phyloP scores from a whole-genome alignment of 306 rosid species.

The Pyrus bretschneideri region DNA sequence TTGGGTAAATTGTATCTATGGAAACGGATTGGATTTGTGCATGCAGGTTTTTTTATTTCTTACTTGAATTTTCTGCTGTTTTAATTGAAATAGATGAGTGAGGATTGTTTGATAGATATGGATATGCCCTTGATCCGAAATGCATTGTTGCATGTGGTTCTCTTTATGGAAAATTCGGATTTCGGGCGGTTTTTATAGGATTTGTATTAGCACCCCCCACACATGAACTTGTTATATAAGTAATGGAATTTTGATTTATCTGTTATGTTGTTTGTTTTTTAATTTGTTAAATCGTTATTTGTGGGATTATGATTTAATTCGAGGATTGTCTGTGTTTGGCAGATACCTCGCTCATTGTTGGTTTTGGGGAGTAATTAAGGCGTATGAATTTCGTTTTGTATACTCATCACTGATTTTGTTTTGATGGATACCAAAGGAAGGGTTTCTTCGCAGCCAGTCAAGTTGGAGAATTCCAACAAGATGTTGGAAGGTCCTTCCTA shows the following conservation, averaged over 20 bases:
- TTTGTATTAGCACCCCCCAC: neutral
- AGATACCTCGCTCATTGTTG: neutral
- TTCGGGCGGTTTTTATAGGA: neutral
- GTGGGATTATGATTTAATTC: slow-evolving; percentile 12
- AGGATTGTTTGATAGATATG: neutral
- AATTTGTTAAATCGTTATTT: neutral
- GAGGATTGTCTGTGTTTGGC: slow-evolving; percentile 1
- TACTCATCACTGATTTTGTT: slow-evolving; percentile 19
- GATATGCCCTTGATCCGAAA: slow-evolving; percentile 14
- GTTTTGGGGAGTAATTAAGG: slow-evolving; percentile 7
- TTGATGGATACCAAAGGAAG: slow-evolving; percentile 15
- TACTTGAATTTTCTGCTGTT: slow-evolving; percentile 5
- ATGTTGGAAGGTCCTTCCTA: slow-evolving; percentile 61
- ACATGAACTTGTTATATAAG: neutral
- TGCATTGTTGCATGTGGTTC: slow-evolving; percentile 26
- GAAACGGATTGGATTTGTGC: slow-evolving; percentile 5
- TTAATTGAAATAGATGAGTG: slow-evolving; percentile 7
- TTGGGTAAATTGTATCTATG: slow-evolving; percentile 4
- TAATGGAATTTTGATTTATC: neutral
- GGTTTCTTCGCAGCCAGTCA: slow-evolving; percentile 1
- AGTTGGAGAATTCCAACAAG: slow-evolving; percentile 9
- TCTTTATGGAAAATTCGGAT: slow-evolving; percentile 6
- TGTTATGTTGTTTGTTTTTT: neutral
- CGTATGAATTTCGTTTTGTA: neutral
- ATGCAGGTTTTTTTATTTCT: neutral